Percentiles rank a stretch among this genome's conserved stretches.
Conservation (phyloP, 345 rosid genomes). For the Erodium maritimum region DNA sequence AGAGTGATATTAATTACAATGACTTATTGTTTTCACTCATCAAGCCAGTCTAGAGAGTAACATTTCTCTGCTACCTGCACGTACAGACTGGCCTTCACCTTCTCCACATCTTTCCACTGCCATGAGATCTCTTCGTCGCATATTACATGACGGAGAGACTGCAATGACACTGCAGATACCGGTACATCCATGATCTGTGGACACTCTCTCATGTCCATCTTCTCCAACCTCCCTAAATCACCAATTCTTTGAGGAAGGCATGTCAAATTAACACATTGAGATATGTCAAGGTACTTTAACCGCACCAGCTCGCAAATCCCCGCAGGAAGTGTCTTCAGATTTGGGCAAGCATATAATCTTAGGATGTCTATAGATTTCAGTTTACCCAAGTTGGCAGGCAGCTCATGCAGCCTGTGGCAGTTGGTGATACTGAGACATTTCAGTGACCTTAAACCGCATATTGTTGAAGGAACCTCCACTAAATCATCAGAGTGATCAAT, state of each 20-base stretch:
- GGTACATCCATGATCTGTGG: slow-evolving; percentile 27
- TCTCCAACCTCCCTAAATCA: slow-evolving; percentile 40
- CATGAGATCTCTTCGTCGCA: slow-evolving; percentile 66
- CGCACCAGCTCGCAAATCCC: slow-evolving; percentile 38
- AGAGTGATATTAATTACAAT: neutral
- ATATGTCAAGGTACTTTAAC: slow-evolving; percentile 64
- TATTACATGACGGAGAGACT: slow-evolving; percentile 43
- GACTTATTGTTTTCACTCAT: slow-evolving; percentile 23
- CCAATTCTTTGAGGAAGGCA: slow-evolving; percentile 57
- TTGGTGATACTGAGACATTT: slow-evolving; percentile 64
- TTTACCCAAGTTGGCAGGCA: slow-evolving; percentile 43
- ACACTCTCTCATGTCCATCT: slow-evolving; percentile 95
- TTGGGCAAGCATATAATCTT: slow-evolving; percentile 73
- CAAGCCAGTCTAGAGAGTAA: slow-evolving; percentile 61
- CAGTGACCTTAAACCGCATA: slow-evolving; percentile 37
- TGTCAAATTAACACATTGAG: slow-evolving; percentile 53
- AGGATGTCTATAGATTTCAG: slow-evolving; percentile 39
- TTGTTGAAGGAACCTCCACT: slow-evolving; percentile 40
- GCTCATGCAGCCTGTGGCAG: slow-evolving; percentile 54
- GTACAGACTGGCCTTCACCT: slow-evolving; percentile 26
- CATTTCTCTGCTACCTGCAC: slow-evolving; percentile 58
- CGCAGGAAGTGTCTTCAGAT: slow-evolving; percentile 38
- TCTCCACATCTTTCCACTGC: slow-evolving; percentile 42
- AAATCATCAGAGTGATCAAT: slow-evolving; percentile 81
- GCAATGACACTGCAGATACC: slow-evolving; percentile 29